Evolutionary conservation across 306 rosid species (phyloP).

Genomic region (Fragaria nilgerrensis): DNA sequence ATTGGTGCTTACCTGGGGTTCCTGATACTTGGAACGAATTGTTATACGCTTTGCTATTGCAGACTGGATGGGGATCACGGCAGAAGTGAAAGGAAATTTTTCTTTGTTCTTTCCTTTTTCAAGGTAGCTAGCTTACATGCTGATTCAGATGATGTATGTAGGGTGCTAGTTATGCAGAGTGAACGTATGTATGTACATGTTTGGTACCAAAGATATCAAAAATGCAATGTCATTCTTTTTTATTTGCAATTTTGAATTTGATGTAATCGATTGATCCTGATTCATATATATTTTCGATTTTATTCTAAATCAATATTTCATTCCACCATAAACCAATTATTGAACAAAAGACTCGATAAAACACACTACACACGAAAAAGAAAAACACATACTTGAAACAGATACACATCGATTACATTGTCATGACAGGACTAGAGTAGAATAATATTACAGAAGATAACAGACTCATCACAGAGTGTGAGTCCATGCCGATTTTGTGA

Average conservation of each 20-base stretch:
- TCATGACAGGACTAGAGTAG: conserved; percentile 15
- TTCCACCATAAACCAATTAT: not conserved
- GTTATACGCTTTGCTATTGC: conserved; percentile 44
- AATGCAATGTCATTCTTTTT: not conserved
- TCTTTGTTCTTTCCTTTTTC: not conserved
- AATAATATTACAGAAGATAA: conserved; percentile 23
- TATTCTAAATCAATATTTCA: not conserved
- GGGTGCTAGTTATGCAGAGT: not conserved
- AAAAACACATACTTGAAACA: not conserved
- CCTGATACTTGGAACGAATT: conserved; percentile 69
- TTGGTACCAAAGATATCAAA: not conserved
- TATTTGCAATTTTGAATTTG: not conserved
- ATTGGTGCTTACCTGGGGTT: conserved; percentile 71
- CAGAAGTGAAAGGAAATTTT: not conserved
- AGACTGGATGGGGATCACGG: conserved; percentile 28
- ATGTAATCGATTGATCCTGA: not conserved
- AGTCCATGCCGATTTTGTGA: conserved; percentile 80
- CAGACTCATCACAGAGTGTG: conserved; percentile 54
- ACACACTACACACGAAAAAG: not conserved
- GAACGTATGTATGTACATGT: not conserved
- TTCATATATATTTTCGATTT: no score
- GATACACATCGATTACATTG: conserved; percentile 27
- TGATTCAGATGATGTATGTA: conserved; percentile 10
- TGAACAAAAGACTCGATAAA: not conserved
- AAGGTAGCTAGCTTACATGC: conserved; percentile 4